Percentiles rank a stretch among this genome's conserved stretches.
Conservation (phyloP, 2,329 filamentous ascomycete species). For the Colletotrichum zoysiae region DNA sequence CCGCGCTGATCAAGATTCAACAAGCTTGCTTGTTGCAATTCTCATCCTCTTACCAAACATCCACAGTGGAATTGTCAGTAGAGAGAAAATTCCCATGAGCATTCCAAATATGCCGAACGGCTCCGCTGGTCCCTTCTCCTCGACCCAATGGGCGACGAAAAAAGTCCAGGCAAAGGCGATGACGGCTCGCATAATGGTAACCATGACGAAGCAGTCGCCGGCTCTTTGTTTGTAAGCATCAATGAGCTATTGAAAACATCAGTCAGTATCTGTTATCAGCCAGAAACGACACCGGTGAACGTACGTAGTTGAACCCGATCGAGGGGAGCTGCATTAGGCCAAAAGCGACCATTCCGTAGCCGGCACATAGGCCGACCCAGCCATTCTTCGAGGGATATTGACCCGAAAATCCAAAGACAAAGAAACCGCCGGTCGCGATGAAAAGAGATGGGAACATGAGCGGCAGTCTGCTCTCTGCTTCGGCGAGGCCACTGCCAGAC, state of each 20-base stretch:
- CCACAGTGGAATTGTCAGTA: slow-evolving; percentile 53
- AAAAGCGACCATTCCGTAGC: slow-evolving; percentile 54
- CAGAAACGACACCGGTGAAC: slow-evolving; percentile 24
- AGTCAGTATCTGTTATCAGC: background rate
- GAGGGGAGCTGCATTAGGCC: slow-evolving; percentile 55
- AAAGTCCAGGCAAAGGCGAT: slow-evolving; percentile 68
- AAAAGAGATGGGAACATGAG: slow-evolving; percentile 49
- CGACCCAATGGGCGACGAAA: slow-evolving; percentile 63
- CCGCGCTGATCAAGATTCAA: background rate
- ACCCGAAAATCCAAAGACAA: slow-evolving; percentile 55
- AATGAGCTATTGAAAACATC: slow-evolving; percentile 55
- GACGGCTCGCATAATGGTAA: slow-evolving; percentile 62
- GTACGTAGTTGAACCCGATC: slow-evolving; percentile 56
- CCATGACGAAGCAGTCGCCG: slow-evolving; percentile 66
- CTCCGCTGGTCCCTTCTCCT: slow-evolving; percentile 56
- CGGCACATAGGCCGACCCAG: slow-evolving; percentile 53
- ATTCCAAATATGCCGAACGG: slow-evolving; percentile 67
- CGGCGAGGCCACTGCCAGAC: slow-evolving; percentile 48
- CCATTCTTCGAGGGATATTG: slow-evolving; percentile 47
- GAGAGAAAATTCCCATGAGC: slow-evolving; percentile 62
- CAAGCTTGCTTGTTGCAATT: slow-evolving; percentile 48
- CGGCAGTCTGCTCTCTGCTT: slow-evolving; percentile 51
- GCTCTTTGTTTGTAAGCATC: slow-evolving; percentile 62
- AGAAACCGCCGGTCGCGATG: slow-evolving; percentile 50
- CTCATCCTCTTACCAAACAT: slow-evolving; percentile 53